Percentiles rank a stretch among this genome's conserved stretches.
Conservation (phyloP, 2,329 filamentous ascomycete genomes). For the Cytospora mali region DNA sequence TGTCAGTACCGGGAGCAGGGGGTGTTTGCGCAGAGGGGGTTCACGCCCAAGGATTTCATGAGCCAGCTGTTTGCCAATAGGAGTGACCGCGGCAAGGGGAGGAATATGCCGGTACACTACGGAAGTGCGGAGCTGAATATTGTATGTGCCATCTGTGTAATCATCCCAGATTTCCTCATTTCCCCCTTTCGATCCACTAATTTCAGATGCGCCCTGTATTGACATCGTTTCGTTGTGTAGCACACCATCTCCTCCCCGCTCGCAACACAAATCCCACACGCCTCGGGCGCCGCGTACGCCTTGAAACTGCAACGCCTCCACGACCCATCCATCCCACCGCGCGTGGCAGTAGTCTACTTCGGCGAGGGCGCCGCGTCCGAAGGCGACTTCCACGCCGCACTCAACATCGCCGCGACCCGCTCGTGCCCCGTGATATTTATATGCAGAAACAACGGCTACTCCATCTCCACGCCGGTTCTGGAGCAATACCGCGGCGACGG, state of each 20-base stretch:
- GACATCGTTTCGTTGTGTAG: constrained; percentile 38
- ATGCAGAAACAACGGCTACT: constrained; percentile 82
- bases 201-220: neutral
- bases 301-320: constrained; percentile 72
- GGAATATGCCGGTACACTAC: constrained; percentile 98
- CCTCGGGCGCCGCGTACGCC: constrained; percentile 76
- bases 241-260: constrained; percentile 78
- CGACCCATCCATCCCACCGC: constrained; percentile 60
- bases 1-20: constrained; percentile 94
- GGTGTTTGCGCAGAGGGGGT: constrained; percentile 87
- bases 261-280: constrained; percentile 80
- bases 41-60: constrained; percentile 89
- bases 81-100: constrained; percentile 76
- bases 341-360: constrained; percentile 76
- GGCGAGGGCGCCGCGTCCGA: constrained; percentile 81
- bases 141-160: constrained; percentile 49
- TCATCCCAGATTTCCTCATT: neutral
- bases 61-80: constrained; percentile 88
- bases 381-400: constrained; percentile 79
- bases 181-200: neutral
- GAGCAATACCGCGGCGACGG: constrained; percentile 84
- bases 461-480: constrained; percentile 76
- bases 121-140: constrained; percentile 83
- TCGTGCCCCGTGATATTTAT: constrained; percentile 77
- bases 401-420: constrained; percentile 80